phyloP scores from a whole-genome alignment of 2,329 filamentous ascomycete species.

The Ceratocystis lukuohia region DNA sequence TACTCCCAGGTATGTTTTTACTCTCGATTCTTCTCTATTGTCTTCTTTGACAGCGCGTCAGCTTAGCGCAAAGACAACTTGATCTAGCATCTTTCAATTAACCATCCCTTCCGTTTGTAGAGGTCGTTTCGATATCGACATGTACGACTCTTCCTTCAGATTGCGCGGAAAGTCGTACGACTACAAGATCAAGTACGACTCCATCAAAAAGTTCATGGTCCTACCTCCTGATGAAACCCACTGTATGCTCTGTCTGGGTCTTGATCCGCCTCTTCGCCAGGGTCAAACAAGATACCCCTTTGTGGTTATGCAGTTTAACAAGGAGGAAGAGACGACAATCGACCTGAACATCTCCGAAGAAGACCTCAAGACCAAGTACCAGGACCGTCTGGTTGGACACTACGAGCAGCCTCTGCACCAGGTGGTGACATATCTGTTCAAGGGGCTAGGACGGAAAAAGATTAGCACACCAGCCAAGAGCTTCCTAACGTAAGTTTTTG shows the following conservation, averaged over 20 bases:
- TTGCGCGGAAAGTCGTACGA: conserved; percentile 98
- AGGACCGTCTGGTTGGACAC: conserved; percentile 72
- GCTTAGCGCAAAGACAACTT: too few relatives aligned
- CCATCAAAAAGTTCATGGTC: conserved; percentile 97
- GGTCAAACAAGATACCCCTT: conserved; percentile 97
- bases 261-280: conserved; percentile 89
- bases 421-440: conserved; percentile 91
- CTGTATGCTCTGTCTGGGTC: conserved; percentile 82
- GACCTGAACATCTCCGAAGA: conserved; percentile 94
- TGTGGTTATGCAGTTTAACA: conserved; percentile 97
- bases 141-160: conserved; percentile 96
- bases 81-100: background rate
- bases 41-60: too few relatives aligned
- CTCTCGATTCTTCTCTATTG: conserved; percentile 10
- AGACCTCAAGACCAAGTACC: conserved; percentile 68
- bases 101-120: conserved; percentile 34
- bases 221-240: conserved; percentile 95
- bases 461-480: conserved; percentile 88
- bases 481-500: conserved; percentile 55
- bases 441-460: conserved; percentile 86
- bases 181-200: conserved; percentile 98
- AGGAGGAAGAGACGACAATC: conserved; percentile 91
- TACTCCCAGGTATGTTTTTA: conserved; percentile 57
- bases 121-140: conserved; percentile 98
- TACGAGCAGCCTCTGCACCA: conserved; percentile 91